Evolutionary conservation across 177 flowering plant species (phyloP).

Genomic region (Vitis hybrid): DNA sequence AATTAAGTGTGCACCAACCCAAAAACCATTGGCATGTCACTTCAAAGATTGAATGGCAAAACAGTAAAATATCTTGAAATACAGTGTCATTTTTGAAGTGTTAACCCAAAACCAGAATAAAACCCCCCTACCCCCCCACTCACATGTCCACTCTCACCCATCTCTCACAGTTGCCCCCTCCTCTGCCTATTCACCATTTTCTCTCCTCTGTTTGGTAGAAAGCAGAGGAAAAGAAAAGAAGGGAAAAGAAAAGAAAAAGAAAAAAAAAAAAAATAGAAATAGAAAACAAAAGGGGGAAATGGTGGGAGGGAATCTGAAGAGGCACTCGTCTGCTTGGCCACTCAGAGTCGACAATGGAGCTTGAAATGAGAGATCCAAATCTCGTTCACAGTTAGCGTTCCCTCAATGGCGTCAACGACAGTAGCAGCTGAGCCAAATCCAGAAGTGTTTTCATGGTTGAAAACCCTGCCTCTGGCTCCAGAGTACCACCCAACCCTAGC

Average conservation of each 20-base stretch:
- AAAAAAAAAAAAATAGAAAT: background rate
- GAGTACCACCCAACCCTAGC: conserved; percentile 81
- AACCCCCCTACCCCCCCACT: conserved; percentile 18
- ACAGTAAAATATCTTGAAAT: conserved; percentile 12
- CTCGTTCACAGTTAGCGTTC: background rate
- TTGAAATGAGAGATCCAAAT: conserved; percentile 5
- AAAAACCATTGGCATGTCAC: background rate
- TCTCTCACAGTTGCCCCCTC: conserved; percentile 3
- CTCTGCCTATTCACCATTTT: conserved; percentile 20
- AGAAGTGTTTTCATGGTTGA: conserved; percentile 86
- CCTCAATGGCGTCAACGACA: conserved; percentile 35
- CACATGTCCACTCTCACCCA: conserved; percentile 8
- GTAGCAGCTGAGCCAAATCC: conserved; percentile 33
- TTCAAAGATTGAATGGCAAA: conserved; percentile 3
- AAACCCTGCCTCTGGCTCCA: conserved; percentile 81
- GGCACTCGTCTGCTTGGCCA: background rate
- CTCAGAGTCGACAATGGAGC: conserved; percentile 9
- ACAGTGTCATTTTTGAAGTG: conserved; percentile 8
- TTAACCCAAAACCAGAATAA: conserved; percentile 22
- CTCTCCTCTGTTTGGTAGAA: conserved; percentile 12
- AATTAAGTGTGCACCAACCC: too few species aligned
- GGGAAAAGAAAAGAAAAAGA: background rate
- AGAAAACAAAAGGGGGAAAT: background rate
- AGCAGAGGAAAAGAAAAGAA: conserved; percentile 10
- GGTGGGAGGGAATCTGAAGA: conserved; percentile 11